Conservation (phyloP, 306 rosid genomes). For the Fragaria ananassa region DNA sequence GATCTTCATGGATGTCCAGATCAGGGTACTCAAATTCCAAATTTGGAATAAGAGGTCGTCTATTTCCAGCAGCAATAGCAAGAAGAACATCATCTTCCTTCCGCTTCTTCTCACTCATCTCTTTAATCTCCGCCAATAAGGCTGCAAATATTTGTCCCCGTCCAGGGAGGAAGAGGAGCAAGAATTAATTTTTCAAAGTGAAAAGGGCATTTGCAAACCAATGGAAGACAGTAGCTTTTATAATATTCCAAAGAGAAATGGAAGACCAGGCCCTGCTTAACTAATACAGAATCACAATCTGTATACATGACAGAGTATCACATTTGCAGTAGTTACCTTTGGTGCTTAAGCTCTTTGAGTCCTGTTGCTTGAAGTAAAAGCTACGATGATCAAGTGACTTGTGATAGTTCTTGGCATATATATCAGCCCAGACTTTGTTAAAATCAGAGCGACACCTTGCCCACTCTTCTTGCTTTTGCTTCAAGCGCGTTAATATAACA, state of each 20-base stretch:
- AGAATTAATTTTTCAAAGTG: constrained; percentile 6
- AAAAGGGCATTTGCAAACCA: background rate
- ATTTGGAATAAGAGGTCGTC: constrained; percentile 84
- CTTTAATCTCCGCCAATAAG: constrained; percentile 88
- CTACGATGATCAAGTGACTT: constrained; percentile 99
- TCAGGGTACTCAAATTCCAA: constrained; percentile 85
- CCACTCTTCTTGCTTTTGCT: constrained; percentile 99
- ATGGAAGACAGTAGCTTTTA: background rate
- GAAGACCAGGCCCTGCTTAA: background rate
- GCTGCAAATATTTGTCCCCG: constrained; percentile 47
- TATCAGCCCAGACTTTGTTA: constrained; percentile 97
- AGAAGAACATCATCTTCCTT: constrained; percentile 95
- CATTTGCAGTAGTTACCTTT: constrained; percentile 55
- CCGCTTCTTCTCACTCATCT: constrained; percentile 91
- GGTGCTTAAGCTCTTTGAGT: constrained; percentile 86
- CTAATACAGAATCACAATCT: background rate
- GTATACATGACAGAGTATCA: background rate
- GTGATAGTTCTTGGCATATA: constrained; percentile 94
- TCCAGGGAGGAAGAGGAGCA: constrained; percentile 3
- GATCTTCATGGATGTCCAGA: constrained; percentile 83
- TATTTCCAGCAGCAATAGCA: constrained; percentile 94
- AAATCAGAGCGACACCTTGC: constrained; percentile 91
- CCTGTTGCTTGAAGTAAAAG: constrained; percentile 99
- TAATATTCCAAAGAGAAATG: background rate
- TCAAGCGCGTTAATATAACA: constrained; percentile 84